These are phyloP conservation scores for Scleromitrula shiraiana DNA, from an alignment of 2,329 filamentous ascomycete genomes.

Conservation along the genomic window DNA sequence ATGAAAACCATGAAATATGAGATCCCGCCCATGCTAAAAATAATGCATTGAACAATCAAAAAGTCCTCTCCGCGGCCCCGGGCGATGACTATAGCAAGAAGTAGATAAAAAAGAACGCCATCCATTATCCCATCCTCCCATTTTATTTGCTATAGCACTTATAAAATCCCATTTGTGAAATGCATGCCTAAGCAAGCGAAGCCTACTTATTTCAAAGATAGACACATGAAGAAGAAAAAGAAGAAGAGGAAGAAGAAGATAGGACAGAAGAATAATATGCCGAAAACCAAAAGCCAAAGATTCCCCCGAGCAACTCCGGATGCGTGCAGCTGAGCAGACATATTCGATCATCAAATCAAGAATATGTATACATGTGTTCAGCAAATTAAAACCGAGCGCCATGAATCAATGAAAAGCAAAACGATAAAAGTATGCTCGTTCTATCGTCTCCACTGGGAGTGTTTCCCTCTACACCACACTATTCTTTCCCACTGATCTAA, in stretches of 20 bases:
- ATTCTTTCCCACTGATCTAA: not conserved
- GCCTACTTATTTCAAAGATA: not conserved
- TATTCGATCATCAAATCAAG: not conserved
- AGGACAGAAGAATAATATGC: not conserved
- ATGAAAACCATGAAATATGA: no score
- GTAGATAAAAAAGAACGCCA: not conserved
- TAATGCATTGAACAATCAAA: slow-evolving; percentile 2
- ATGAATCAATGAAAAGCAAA: not conserved
- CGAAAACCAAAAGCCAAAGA: not conserved
- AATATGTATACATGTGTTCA: slow-evolving; percentile 1
- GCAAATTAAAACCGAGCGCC: slow-evolving; percentile 7
- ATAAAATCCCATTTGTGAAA: not conserved
- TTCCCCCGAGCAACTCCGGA: slow-evolving; percentile 1
- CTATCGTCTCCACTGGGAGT: not conserved
- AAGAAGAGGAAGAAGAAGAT: no score
- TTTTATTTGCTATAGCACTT: no score
- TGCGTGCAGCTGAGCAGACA: not conserved
- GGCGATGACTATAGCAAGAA: not conserved
- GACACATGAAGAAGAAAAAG: not conserved
- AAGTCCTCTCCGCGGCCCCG: no score
- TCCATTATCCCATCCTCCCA: no score
- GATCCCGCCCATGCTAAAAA: not conserved
- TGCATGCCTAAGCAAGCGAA: no score
- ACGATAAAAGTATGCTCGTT: no score
- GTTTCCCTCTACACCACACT: not conserved